Percentiles rank a stretch among this genome's conserved stretches.
Conservation (phyloP, 1,139 yeast species). For the Debaryomyces robertsiae region DNA sequence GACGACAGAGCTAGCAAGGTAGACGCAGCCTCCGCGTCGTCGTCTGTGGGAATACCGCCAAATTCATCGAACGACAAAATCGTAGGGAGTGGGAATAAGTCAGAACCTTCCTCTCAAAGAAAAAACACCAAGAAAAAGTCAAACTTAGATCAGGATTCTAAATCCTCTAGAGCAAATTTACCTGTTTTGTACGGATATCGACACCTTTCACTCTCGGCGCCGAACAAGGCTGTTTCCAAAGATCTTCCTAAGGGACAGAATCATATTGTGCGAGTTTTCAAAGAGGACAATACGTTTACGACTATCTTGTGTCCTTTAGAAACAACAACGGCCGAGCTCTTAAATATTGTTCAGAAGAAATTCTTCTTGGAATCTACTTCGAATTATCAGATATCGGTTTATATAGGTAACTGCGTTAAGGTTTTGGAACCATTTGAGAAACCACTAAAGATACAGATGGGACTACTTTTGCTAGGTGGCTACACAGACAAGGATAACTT, state of each 20-base stretch:
- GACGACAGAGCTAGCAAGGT: conserved; percentile 11
- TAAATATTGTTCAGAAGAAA: conserved; percentile 69
- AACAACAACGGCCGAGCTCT: conserved; percentile 74
- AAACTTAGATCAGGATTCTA: conserved; percentile 3
- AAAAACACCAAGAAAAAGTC: conserved; percentile 9
- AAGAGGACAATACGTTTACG: conserved; percentile 80
- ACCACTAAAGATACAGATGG: conserved; percentile 79
- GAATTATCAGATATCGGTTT: conserved; percentile 78
- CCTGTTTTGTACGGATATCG: conserved; percentile 45
- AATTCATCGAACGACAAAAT: conserved; percentile 3
- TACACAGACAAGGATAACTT: conserved; percentile 75
- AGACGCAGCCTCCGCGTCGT: conserved; percentile 3
- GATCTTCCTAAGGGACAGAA: conserved; percentile 35
- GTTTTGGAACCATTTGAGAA: conserved; percentile 71
- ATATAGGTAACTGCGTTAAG: conserved; percentile 78
- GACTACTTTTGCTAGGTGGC: conserved; percentile 75
- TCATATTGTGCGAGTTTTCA: conserved; percentile 68
- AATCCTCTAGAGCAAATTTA: conserved; percentile 16
- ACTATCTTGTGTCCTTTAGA: conserved; percentile 76
- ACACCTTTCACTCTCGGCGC: conserved; percentile 28
- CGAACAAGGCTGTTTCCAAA: conserved; percentile 20
- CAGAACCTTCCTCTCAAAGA: conserved; percentile 6
- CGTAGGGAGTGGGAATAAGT: not conserved
- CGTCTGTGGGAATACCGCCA: not conserved
- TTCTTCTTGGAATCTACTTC: conserved; percentile 70